These are phyloP conservation scores for Carpinus fangiana DNA, from an alignment of 306 rosid genomes.

Conservation along the genomic window DNA sequence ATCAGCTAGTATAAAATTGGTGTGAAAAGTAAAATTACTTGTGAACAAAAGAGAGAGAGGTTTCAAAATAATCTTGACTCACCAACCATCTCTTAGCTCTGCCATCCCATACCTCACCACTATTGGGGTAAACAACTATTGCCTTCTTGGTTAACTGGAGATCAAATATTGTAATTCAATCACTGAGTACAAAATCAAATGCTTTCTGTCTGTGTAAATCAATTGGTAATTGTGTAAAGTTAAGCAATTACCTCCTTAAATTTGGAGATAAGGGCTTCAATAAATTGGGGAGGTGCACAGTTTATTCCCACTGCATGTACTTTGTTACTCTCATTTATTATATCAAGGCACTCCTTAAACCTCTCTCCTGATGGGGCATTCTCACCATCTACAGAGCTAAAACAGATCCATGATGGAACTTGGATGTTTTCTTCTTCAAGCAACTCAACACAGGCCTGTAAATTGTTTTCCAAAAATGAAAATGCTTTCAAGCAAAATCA, in stretches of 20 bases:
- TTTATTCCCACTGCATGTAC: slow-evolving; percentile 83
- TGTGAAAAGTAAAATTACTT: no score
- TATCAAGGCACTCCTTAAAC: slow-evolving; percentile 67
- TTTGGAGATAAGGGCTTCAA: slow-evolving; percentile 60
- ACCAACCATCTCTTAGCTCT: slow-evolving; percentile 85
- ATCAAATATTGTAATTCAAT: slow-evolving; percentile 5
- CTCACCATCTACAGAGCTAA: slow-evolving; percentile 80
- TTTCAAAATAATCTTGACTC: slow-evolving; percentile 23
- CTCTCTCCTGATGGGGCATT: slow-evolving; percentile 87
- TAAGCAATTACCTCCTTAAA: slow-evolving; percentile 54
- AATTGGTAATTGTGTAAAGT: neutral
- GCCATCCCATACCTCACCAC: slow-evolving; percentile 92
- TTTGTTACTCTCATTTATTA: slow-evolving; percentile 54
- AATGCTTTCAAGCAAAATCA: neutral
- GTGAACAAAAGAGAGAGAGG: neutral
- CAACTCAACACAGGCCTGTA: slow-evolving; percentile 76
- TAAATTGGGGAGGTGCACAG: slow-evolving; percentile 87
- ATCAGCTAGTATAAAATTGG: no score
- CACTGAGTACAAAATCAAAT: slow-evolving; percentile 8
- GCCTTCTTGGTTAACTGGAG: slow-evolving; percentile 76
- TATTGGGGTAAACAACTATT: slow-evolving; percentile 79
- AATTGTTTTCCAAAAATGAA: slow-evolving; percentile 6
- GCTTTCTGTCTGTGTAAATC: neutral
- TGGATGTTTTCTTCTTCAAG: slow-evolving; percentile 76
- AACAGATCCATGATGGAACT: slow-evolving; percentile 87